Evolutionary conservation across 2,329 filamentous ascomycete species (phyloP).

Genomic region (Penicillium sp.): DNA sequence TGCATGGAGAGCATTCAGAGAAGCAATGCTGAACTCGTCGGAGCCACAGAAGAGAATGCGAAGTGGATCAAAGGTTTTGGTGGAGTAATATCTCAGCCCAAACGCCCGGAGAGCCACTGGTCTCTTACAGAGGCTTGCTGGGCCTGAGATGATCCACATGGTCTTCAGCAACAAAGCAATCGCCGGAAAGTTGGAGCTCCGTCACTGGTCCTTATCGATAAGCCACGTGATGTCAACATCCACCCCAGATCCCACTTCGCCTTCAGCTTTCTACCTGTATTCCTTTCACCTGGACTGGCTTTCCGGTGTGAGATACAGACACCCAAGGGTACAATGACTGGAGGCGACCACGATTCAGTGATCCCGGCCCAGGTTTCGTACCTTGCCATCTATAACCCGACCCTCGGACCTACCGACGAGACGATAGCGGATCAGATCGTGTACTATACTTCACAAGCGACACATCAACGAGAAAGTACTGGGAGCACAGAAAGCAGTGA

Average conservation of each 20-base stretch:
- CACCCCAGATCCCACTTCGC: slow-evolving; percentile 21
- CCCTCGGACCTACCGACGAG: slow-evolving; percentile 71
- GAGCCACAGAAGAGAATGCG: slow-evolving; percentile 93
- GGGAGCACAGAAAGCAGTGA: slow-evolving; percentile 20
- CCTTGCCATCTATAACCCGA: slow-evolving; percentile 92
- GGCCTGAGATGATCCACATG: slow-evolving; percentile 29
- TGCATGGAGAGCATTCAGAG: slow-evolving; percentile 67
- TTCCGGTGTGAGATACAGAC: slow-evolving; percentile 12
- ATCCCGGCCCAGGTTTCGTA: slow-evolving; percentile 85
- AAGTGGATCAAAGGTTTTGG: slow-evolving; percentile 57
- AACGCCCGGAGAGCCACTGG: slow-evolving; percentile 9
- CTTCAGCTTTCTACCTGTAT: slow-evolving; percentile 7
- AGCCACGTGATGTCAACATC: slow-evolving; percentile 39
- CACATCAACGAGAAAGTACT: slow-evolving; percentile 27
- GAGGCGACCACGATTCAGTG: slow-evolving; percentile 44
- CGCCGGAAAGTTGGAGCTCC: slow-evolving; percentile 5
- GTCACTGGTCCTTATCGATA: slow-evolving; percentile 25
- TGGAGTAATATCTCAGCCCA: slow-evolving; percentile 28
- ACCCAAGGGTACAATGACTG: slow-evolving; percentile 40
- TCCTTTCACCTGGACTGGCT: slow-evolving; percentile 12
- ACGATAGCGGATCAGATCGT: slow-evolving; percentile 81
- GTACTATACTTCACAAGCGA: slow-evolving; percentile 73
- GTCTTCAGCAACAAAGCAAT: not conserved
- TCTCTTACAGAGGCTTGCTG: slow-evolving; percentile 24
- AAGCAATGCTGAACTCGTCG: slow-evolving; percentile 82